Evolutionary conservation across 768 basidiomycete species (phyloP).

Genomic region (Gelatoporia subvermispora): DNA sequence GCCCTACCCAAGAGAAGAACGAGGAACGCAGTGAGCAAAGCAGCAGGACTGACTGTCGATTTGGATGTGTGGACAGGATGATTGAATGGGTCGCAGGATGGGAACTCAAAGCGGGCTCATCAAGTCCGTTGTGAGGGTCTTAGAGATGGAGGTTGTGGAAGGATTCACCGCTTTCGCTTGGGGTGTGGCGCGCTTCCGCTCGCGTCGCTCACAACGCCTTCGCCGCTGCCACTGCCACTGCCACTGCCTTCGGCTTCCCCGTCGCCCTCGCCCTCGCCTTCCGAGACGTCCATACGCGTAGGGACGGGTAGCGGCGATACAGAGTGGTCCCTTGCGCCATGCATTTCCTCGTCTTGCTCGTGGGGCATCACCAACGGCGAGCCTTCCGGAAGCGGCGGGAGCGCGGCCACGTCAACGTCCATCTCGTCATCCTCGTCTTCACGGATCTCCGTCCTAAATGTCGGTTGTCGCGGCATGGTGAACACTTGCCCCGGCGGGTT

Average conservation of each 20-base stretch:
- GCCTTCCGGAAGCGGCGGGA: conserved; percentile 24
- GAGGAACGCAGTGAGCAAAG: too few species aligned
- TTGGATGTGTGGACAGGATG: too few species aligned
- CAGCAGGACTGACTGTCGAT: too few species aligned
- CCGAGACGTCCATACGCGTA: conserved; percentile 5
- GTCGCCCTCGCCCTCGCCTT: conserved; percentile 18
- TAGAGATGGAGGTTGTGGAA: too few species aligned
- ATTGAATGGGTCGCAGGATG: too few species aligned
- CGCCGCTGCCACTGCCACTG: conserved; percentile 13
- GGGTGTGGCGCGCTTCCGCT: conserved; percentile 15
- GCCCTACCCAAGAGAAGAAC: too few species aligned
- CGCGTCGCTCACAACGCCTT: conserved; percentile 11
- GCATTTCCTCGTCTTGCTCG: conserved; percentile 8
- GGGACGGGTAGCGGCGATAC: conserved; percentile 17
- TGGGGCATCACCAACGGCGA: conserved; percentile 10
- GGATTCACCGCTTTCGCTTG: conserved; percentile 26
- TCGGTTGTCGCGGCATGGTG: neutral
- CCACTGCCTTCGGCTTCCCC: conserved; percentile 14
- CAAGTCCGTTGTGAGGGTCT: too few species aligned
- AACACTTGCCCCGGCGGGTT: neutral
- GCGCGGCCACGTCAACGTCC: conserved; percentile 13
- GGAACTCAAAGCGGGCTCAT: too few species aligned
- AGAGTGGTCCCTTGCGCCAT: conserved; percentile 11
- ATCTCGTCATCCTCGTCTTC: conserved; percentile 23
- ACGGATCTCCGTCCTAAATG: too few species aligned